These are phyloP conservation scores for Magnolia changhungtana DNA, from an alignment of 164 flowering plant genomes.

Conservation along the genomic window DNA sequence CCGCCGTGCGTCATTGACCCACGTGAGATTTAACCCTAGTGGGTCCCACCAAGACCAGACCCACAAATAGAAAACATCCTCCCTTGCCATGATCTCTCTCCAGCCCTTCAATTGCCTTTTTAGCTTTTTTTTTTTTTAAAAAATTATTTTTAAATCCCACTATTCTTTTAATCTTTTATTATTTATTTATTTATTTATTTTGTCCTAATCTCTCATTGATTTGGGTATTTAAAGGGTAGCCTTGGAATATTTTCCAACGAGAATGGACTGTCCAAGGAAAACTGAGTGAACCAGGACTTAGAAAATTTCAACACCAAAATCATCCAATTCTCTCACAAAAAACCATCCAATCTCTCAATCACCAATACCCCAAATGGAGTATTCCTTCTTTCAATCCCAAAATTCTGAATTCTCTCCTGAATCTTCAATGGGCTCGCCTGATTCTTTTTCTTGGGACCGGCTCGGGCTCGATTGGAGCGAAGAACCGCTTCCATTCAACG, in stretches of 20 bases:
- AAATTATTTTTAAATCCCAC: background rate
- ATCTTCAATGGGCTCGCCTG: slow-evolving; percentile 20
- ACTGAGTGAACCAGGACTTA: background rate
- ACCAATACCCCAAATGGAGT: slow-evolving; percentile 15
- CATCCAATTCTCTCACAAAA: background rate
- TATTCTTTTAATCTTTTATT: background rate
- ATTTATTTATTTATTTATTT: too few relatives aligned
- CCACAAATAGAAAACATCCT: slow-evolving; percentile 5
- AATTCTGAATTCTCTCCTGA: slow-evolving; percentile 22
- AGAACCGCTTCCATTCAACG: slow-evolving; percentile 47
- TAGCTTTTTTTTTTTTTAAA: background rate
- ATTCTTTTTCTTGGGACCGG: slow-evolving; percentile 12
- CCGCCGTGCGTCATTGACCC: slow-evolving; percentile 26
- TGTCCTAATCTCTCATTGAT: background rate
- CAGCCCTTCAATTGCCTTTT: background rate
- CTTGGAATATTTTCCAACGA: background rate
- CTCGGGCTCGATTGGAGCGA: background rate
- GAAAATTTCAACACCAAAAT: background rate
- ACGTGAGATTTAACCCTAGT: slow-evolving; percentile 8
- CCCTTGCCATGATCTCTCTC: background rate
- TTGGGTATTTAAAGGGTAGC: background rate
- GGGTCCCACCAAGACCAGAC: slow-evolving; percentile 3
- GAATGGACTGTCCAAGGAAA: background rate
- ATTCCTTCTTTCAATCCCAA: slow-evolving; percentile 12
- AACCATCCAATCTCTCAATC: background rate